Percentiles rank a stretch among this genome's conserved stretches.
These are phyloP conservation scores for Solanum neorickii DNA, from an alignment of 257 asterid genomes.

Conservation along the genomic window DNA sequence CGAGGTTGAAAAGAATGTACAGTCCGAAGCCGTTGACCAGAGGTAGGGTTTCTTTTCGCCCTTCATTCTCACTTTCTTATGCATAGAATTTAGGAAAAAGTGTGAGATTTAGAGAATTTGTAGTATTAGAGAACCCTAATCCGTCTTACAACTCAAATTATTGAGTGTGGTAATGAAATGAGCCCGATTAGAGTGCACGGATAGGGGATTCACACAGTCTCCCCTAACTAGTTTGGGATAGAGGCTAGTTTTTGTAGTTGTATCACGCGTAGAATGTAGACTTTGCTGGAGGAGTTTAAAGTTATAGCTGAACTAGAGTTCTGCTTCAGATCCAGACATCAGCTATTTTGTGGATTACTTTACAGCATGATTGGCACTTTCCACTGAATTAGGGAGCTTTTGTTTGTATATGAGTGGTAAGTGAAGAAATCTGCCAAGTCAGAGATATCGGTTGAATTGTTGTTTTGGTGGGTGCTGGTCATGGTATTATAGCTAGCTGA, in stretches of 20 bases:
- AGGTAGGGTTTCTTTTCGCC: conserved; percentile 23
- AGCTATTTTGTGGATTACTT: background rate
- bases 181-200: background rate
- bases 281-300: background rate
- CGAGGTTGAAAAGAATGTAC: conserved; percentile 85
- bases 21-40: conserved; percentile 71
- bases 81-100: background rate
- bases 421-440: background rate
- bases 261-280: background rate
- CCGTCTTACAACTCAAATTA: background rate
- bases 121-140: background rate
- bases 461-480: background rate
- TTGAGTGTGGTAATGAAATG: background rate
- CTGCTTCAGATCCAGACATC: background rate
- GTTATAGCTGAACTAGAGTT: background rate
- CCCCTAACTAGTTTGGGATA: background rate
- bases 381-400: background rate
- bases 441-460: background rate
- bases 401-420: background rate
- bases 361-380: background rate
- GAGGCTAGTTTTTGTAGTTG: background rate
- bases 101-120: background rate
- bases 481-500: background rate
- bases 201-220: background rate
- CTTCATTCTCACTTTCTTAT: background rate